Evolutionary conservation across 441 rosid species (phyloP), one percentile per base, ranked within the genome.

Genomic region (Metrosideros polymorpha): DNA sequence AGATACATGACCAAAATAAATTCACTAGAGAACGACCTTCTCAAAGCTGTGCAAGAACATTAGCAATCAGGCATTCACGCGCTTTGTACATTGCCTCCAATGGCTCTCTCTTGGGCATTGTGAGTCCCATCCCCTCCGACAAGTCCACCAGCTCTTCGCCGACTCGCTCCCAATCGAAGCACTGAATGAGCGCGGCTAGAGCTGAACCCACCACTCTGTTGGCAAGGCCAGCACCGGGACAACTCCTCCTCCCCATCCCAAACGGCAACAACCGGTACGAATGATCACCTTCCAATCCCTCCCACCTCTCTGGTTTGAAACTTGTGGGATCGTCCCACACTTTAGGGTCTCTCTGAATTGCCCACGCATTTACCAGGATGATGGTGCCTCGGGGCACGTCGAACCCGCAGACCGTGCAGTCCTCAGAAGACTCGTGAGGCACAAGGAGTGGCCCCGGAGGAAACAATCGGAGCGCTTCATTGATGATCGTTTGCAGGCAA

Each of bases 181-280:
- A 86, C 18, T 90, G 91, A 86, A 89, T 85, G 7, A 91, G 83
- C 2, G 85, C 66, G 1, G 83, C 90, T 39, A 91, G 57, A 6
- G 87, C 75, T 39, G 61, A 66, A 12, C 77, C 59, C 84, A 91
- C 50, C 18, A 84, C 85, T 35, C 84, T 82, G 14, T 86, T 82
- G 9, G 90, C 91, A 7, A 91, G 87, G 43, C 55, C 86, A 27
- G 85, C 88, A 4, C 89, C 87, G 2, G 88, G 91, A 45, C 91
- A 90, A 10, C 89, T 86, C 82, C 90, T 66, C 51, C 91, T 83
- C 6, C 89, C 91, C 47, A 88, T 7, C 77, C 92, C 91, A 87
- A 90, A 89, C 25, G 83, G 92, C 83, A 90, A 10, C 45, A 86
- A 75, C 47, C 42, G 83, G 17, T 27, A 53, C 0, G 66, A 79